These are phyloP conservation scores for Stylonectria norvegica DNA, from an alignment of 2,329 filamentous ascomycete species.

Conservation along the genomic window DNA sequence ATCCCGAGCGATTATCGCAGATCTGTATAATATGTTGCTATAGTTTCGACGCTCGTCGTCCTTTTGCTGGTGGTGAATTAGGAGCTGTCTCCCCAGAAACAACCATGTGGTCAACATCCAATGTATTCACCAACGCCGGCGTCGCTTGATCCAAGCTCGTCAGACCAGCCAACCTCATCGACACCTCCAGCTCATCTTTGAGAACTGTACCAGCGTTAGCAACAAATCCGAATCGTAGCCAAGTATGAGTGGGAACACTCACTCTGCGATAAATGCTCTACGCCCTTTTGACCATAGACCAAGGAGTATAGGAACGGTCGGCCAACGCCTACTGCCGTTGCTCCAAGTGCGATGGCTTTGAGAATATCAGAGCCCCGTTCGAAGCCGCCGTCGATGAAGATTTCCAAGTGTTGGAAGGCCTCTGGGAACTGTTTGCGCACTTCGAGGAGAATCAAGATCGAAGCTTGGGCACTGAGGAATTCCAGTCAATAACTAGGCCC, in stretches of 20 bases:
- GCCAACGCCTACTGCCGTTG: conserved; percentile 52
- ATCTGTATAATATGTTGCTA: conserved; percentile 1
- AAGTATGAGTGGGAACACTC: conserved; percentile 27
- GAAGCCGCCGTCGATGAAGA: conserved; percentile 53
- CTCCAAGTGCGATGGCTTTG: conserved; percentile 51
- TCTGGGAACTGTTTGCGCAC: conserved; percentile 48
- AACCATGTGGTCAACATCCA: conserved; percentile 31
- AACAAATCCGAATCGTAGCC: rapidly evolving
- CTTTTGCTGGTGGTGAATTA: conserved; percentile 5
- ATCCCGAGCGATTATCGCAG: too few relatives aligned
- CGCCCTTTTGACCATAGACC: conserved; percentile 52
- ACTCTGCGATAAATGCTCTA: conserved; percentile 54
- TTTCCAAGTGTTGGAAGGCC: conserved; percentile 46
- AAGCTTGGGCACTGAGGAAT: conserved; percentile 34
- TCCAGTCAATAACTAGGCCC: not conserved
- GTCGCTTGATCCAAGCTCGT: conserved; percentile 28
- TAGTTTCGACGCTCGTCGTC: conserved; percentile 14
- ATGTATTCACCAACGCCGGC: conserved; percentile 29
- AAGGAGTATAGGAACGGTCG: conserved; percentile 51
- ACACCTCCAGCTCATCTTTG: conserved; percentile 30
- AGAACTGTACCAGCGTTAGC: conserved; percentile 15
- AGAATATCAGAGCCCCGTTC: conserved; percentile 52
- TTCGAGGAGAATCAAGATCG: conserved; percentile 50
- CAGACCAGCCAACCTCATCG: conserved; percentile 29
- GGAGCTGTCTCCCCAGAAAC: conserved; percentile 12